Evolutionary conservation across 257 asterid species (phyloP).

Genomic region (Anisodus tanguticus): DNA sequence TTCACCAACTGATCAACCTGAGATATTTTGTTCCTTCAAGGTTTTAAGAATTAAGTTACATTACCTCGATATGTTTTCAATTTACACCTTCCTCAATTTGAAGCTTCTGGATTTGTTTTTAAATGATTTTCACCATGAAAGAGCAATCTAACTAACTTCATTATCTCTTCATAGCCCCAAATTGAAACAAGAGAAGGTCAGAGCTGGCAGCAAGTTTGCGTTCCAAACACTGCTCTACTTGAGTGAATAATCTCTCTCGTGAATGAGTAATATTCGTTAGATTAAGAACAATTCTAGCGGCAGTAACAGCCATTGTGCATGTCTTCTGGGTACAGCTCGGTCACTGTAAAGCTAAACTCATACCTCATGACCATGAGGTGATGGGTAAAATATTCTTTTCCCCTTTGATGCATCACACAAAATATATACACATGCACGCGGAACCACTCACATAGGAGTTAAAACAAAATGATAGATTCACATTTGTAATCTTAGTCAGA

Average conservation of each 20-base stretch:
- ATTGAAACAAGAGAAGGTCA: not conserved
- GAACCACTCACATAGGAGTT: not conserved
- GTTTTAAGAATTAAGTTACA: conserved; percentile 11
- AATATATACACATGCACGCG: not conserved
- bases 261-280: not conserved
- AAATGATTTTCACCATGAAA: conserved; percentile 13
- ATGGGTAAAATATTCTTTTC: not conserved
- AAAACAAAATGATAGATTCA: conserved; percentile 16
- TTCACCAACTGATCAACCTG: conserved; percentile 8
- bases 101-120: conserved; percentile 1
- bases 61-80: not conserved
- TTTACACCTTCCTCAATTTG: not conserved
- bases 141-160: conserved; percentile 25
- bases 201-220: not conserved
- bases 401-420: not conserved
- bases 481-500: not conserved
- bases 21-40: conserved; percentile 17
- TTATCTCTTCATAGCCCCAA: conserved; percentile 21
- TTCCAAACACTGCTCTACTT: conserved; percentile 16
- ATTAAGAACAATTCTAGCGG: conserved; percentile 15
- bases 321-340: not conserved
- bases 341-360: not conserved
- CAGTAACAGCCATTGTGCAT: not conserved
- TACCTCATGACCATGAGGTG: conserved; percentile 1
- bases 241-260: conserved; percentile 4